phyloP scores from a whole-genome alignment of 257 asterid species.

The Nemophila menziesii region DNA sequence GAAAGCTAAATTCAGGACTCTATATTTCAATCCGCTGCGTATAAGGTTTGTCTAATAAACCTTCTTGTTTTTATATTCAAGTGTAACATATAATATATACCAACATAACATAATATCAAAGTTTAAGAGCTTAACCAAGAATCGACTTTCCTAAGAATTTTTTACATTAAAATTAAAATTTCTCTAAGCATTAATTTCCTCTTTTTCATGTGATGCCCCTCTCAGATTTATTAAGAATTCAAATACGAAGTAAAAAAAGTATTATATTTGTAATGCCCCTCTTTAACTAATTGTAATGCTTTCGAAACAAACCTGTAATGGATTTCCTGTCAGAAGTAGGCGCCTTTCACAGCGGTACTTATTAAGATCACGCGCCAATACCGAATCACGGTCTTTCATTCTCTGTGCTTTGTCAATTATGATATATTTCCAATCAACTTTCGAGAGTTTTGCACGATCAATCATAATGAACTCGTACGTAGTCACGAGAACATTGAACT shows the following conservation, averaged over 20 bases:
- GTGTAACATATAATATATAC: too few relatives aligned
- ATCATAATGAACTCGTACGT: background rate
- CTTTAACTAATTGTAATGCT: background rate
- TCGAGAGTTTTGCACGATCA: background rate
- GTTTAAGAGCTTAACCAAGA: too few relatives aligned
- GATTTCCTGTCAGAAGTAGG: slow-evolving; percentile 98
- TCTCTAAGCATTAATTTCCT: too few relatives aligned
- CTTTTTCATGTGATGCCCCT: background rate
- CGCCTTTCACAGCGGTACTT: slow-evolving; percentile 99
- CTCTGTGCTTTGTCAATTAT: slow-evolving; percentile 95
- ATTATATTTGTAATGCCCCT: background rate
- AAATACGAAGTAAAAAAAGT: background rate
- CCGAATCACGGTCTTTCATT: slow-evolving; percentile 98
- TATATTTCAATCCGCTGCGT: too few relatives aligned
- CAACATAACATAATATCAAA: too few relatives aligned
- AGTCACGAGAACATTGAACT: slow-evolving; percentile 37
- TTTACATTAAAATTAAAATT: too few relatives aligned
- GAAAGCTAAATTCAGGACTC: too few relatives aligned
- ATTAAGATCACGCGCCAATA: slow-evolving; percentile 98
- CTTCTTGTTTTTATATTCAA: too few relatives aligned
- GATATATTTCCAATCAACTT: background rate
- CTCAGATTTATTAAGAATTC: background rate
- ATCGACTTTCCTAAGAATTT: too few relatives aligned
- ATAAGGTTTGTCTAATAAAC: too few relatives aligned
- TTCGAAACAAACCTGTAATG: slow-evolving; percentile 58